Conservation (phyloP, 169 alveolate genomes). For the Plasmodium knowlesi region DNA sequence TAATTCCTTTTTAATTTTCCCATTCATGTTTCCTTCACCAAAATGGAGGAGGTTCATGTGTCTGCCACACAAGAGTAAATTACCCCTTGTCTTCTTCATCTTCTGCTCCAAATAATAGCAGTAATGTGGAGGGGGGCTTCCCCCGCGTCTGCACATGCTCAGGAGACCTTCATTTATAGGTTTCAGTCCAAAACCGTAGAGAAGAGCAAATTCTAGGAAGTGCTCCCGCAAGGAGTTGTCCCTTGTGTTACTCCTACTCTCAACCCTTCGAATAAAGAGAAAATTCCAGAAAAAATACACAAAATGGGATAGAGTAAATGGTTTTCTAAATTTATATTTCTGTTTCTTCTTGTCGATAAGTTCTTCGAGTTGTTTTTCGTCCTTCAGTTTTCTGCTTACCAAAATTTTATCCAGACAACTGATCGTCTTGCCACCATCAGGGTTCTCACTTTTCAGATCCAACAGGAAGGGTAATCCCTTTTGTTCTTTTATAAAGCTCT, state of each 20-base stretch:
- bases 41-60: background rate
- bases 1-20: background rate
- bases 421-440: background rate
- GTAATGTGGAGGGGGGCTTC: background rate
- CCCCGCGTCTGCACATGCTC: background rate
- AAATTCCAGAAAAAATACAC: constrained; percentile 22
- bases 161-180: background rate
- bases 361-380: background rate
- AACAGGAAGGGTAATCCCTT: constrained; percentile 13
- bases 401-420: background rate
- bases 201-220: constrained; percentile 4
- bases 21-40: background rate
- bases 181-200: background rate
- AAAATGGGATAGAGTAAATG: constrained; percentile 20
- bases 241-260: background rate
- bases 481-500: constrained; percentile 47
- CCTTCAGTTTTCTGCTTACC: constrained; percentile 6
- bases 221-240: background rate
- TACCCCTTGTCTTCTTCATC: background rate
- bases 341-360: constrained; percentile 30
- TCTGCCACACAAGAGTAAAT: background rate
- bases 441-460: background rate
- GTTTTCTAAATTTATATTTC: constrained; percentile 23
- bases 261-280: background rate
- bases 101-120: background rate